Evolutionary conservation across 2,329 filamentous ascomycete genomes (phyloP).

Genomic region (Penicillium paneum): DNA sequence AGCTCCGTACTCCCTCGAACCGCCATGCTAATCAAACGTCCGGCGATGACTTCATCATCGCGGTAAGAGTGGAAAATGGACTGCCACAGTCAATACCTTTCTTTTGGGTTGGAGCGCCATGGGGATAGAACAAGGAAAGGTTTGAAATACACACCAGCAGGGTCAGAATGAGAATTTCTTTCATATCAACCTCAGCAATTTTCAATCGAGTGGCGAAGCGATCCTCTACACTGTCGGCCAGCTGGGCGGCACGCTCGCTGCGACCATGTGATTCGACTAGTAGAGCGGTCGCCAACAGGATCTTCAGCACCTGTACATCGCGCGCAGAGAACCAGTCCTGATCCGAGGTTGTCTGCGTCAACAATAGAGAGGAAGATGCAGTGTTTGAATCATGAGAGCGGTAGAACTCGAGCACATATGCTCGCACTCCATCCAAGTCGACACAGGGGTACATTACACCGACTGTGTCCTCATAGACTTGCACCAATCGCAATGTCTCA

Average conservation of each 20-base stretch:
- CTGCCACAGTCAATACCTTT: constrained; percentile 15
- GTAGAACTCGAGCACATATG: constrained; percentile 32
- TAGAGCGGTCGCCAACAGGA: constrained; percentile 72
- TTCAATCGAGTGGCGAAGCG: constrained; percentile 34
- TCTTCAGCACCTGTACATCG: constrained; percentile 69
- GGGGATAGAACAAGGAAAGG: neutral
- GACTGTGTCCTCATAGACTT: constrained; percentile 80
- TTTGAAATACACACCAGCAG: constrained; percentile 23
- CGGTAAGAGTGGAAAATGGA: constrained; percentile 42
- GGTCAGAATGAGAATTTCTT: constrained; percentile 34
- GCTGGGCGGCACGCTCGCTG: constrained; percentile 53
- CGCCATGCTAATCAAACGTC: constrained; percentile 49
- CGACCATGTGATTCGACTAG: constrained; percentile 73
- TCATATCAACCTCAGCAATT: constrained; percentile 39
- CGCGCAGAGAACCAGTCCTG: constrained; percentile 39
- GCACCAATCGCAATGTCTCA: constrained; percentile 72
- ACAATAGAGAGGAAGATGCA: neutral
- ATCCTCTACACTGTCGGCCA: constrained; percentile 37
- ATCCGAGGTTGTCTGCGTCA: constrained; percentile 12
- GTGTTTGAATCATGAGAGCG: constrained; percentile 6
- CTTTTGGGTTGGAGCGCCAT: neutral
- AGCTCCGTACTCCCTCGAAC: constrained; percentile 49
- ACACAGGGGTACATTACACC: constrained; percentile 86
- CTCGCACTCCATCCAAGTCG: constrained; percentile 66
- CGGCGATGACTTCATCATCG: constrained; percentile 51